These are phyloP conservation scores for Rhododendron ferrugineum DNA, from an alignment of 148 eudicot species.

Conservation along the genomic window DNA sequence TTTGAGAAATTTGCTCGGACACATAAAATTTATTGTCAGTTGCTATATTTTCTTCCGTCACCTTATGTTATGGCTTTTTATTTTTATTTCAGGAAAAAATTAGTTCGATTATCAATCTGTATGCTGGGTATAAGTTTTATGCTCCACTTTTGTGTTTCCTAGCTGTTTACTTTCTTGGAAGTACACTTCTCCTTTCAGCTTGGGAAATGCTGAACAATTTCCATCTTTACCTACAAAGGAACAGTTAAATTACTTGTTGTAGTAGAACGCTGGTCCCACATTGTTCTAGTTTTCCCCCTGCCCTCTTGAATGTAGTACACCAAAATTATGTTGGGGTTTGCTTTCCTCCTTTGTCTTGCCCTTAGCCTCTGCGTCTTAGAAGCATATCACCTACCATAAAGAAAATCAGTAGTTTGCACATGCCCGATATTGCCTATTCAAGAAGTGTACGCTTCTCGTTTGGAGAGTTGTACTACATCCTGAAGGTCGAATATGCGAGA, in stretches of 20 bases:
- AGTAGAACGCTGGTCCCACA: neutral
- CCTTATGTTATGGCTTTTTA: neutral
- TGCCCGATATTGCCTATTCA: neutral
- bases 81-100: neutral
- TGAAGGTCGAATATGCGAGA: neutral
- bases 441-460: neutral
- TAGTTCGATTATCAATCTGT: neutral
- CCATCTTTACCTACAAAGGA: neutral
- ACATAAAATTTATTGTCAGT: neutral
- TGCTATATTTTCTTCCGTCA: slow-evolving; percentile 1
- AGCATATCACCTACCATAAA: neutral
- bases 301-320: neutral
- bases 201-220: neutral
- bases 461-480: neutral
- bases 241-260: neutral
- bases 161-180: neutral
- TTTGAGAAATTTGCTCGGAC: neutral
- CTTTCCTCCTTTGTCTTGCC: neutral
- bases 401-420: neutral
- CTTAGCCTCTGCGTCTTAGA: neutral
- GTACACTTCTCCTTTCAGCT: neutral
- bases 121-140: neutral
- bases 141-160: neutral
- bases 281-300: neutral
- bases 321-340: neutral